These are phyloP conservation scores for Gelatoporia subvermispora DNA, from an alignment of 768 basidiomycete species.

Conservation along the genomic window DNA sequence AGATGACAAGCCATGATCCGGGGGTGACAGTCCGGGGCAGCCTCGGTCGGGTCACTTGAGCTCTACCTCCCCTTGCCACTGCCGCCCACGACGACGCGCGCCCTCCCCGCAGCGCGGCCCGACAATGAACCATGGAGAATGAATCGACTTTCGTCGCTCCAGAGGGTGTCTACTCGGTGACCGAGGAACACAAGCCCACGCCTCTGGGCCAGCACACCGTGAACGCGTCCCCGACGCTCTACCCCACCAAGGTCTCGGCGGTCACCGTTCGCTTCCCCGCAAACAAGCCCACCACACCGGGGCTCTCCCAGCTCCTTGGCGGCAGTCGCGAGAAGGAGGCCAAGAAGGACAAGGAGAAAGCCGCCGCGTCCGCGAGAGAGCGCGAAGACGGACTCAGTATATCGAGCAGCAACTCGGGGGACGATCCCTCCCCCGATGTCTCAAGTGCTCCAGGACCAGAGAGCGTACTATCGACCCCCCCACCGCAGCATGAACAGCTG, in stretches of 20 bases:
- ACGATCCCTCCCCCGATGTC: slow-evolving; percentile 44
- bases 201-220: slow-evolving; percentile 35
- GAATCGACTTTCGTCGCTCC: slow-evolving; percentile 84
- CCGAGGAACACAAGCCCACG: slow-evolving; percentile 77
- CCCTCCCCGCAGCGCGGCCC: slow-evolving; percentile 11
- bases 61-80: slow-evolving; percentile 17
- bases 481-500: slow-evolving; percentile 37
- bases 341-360: slow-evolving; percentile 31
- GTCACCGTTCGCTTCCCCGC: slow-evolving; percentile 60
- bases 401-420: slow-evolving; percentile 79
- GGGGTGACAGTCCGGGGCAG: slow-evolving; percentile 12
- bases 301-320: slow-evolving; percentile 63
- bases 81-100: slow-evolving; percentile 12
- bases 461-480: slow-evolving; percentile 28
- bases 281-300: slow-evolving; percentile 51
- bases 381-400: slow-evolving; percentile 58
- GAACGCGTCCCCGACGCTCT: slow-evolving; percentile 28
- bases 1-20: slow-evolving; percentile 23
- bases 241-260: slow-evolving; percentile 61
- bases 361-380: slow-evolving; percentile 7
- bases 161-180: slow-evolving; percentile 85
- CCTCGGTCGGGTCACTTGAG: slow-evolving; percentile 13
- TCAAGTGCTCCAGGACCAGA: slow-evolving; percentile 23
- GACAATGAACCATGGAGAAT: slow-evolving; percentile 59
- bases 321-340: slow-evolving; percentile 55